Percentiles rank a stretch among this genome's conserved stretches.
Evolutionary conservation across 768 basidiomycete genomes (phyloP).

Genomic region (Phanerochaete sordida): DNA sequence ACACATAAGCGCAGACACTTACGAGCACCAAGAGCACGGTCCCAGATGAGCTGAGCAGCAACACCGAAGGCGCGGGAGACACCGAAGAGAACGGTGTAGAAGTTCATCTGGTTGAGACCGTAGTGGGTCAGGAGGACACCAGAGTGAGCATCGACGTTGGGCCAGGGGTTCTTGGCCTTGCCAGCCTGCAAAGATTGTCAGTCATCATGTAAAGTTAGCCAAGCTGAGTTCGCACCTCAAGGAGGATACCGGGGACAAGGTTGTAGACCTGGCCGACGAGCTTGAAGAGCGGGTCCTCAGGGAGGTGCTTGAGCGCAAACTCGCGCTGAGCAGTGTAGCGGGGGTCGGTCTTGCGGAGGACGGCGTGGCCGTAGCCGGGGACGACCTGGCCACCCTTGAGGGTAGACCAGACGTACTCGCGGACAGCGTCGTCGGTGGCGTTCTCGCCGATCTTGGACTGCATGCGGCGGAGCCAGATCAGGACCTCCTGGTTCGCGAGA

Average conservation of each 20-base stretch:
- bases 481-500: slow-evolving; percentile 95
- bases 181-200: slow-evolving; percentile 51
- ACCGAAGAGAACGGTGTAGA: slow-evolving; percentile 97
- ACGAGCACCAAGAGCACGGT: slow-evolving; percentile 90
- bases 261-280: slow-evolving; percentile 88
- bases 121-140: slow-evolving; percentile 86
- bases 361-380: slow-evolving; percentile 88
- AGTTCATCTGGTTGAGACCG: slow-evolving; percentile 87
- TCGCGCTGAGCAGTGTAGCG: slow-evolving; percentile 89
- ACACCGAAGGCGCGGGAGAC: slow-evolving; percentile 94
- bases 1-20: slow-evolving; percentile 25
- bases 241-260: slow-evolving; percentile 85
- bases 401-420: slow-evolving; percentile 93
- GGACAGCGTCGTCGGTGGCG: slow-evolving; percentile 82
- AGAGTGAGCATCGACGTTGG: slow-evolving; percentile 97
- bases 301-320: slow-evolving; percentile 83
- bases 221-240: slow-evolving; percentile 53
- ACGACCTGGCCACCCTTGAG: slow-evolving; percentile 92
- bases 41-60: slow-evolving; percentile 88
- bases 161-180: slow-evolving; percentile 93
- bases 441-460: slow-evolving; percentile 82
- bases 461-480: slow-evolving; percentile 94
- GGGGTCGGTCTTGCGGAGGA: slow-evolving; percentile 88
- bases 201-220: not conserved
- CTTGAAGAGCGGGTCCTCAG: slow-evolving; percentile 88